Evolutionary conservation across 2,329 filamentous ascomycete genomes (phyloP).

Genomic region (Colletotrichum sp.): DNA sequence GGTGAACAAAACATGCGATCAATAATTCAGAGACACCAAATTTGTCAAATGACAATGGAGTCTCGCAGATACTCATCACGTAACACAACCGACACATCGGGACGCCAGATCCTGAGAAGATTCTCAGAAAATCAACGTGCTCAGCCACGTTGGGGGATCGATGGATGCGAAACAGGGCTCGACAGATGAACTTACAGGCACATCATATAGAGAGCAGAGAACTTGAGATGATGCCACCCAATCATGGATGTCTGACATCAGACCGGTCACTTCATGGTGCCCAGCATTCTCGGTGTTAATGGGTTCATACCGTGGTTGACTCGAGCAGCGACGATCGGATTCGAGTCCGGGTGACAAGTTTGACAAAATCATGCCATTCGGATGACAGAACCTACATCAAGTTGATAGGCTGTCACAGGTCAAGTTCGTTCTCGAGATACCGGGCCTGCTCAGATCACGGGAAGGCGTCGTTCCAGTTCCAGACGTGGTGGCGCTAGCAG

Average conservation of each 20-base stretch:
- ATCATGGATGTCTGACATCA: not conserved
- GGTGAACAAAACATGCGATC: not conserved
- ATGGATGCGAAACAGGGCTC: not conserved
- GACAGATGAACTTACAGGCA: not conserved
- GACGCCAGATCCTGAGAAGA: not conserved
- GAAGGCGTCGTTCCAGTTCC: not conserved
- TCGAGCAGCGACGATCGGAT: not conserved
- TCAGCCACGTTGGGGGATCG: not conserved
- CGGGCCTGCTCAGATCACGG: not conserved
- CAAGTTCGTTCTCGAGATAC: not conserved
- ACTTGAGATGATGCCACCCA: not conserved
- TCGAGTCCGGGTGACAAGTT: not conserved
- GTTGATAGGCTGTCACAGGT: not conserved
- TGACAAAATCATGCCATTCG: not conserved
- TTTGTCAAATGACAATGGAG: not conserved
- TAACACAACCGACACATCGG: not conserved
- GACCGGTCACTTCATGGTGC: not conserved
- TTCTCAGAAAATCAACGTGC: not conserved
- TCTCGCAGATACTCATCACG: not conserved
- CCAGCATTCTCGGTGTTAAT: not conserved
- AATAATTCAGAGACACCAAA: not conserved
- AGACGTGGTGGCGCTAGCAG: not conserved
- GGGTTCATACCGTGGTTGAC: not conserved
- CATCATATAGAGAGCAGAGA: not conserved
- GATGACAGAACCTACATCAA: not conserved